Base-by-base conservation (phyloP, 176 grass and related monocot species). In the barley (Hordeum vulgare) region DNA sequence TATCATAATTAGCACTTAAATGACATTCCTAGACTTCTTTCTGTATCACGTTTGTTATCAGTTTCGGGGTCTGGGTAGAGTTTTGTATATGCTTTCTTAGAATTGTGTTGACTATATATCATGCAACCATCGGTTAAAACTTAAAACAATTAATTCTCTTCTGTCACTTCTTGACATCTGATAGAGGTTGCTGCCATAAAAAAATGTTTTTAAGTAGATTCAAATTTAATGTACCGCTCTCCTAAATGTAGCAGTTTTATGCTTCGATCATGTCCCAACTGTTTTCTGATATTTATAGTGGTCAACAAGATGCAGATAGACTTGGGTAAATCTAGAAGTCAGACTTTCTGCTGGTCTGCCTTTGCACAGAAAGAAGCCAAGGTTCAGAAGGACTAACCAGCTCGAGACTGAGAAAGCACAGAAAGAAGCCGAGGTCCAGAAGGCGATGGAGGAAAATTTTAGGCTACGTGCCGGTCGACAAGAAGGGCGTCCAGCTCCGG, bases 391-490 rank as follows among this genome's bases (percentile, higher is more conserved):
- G 87, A 95, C 85, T 34, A 86, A 86, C 80, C 90, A 93, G 64
- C 78, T 95, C 7, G 87, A 95, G 82, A 88, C 53, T 23, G 96
- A 98, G 77, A 98, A 98, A 89, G 83, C 85, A 37, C 89, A 93
- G 59, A 98, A 98, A 80, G 96, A 95, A 79, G 87, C 83, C 0
- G 96, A 98, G 84, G 90, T 90, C 10, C 79, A 93, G 73, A 91
- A 98, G 51, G 88, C 93, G 20, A 89, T 98, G 66, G 93, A 98
- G 75, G 95, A 98, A 85, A 98, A 98, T 17, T 87, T 94, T 31
- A 88, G 83, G 79, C 83, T 98, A n/a, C 84, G 85, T 39, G 90
- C 90, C 2, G 81, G 80, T 95, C 44, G 93, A 98, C 79, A 94
- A 95, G 85, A 93, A 98, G 88, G 96, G 93, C 5, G 90, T 89